Evolutionary conservation across 2,329 filamentous ascomycete species (phyloP), one percentile per base, ranked within the genome.

Genomic region (Penicillium sp.): DNA sequence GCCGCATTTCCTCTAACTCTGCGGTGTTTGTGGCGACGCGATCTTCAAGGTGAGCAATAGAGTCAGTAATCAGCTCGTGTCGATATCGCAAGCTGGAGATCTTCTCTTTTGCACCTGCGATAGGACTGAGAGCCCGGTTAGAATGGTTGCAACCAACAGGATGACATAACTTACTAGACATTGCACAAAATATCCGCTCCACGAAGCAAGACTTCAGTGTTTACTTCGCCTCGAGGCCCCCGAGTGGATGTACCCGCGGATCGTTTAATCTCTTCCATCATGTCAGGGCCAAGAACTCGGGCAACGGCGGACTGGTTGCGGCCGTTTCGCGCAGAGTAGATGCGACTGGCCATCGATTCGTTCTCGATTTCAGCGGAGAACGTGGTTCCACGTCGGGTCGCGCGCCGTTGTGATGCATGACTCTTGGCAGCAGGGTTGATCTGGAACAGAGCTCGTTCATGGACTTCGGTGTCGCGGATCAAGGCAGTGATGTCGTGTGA

Each of bases 361-460:
- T 48, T 50, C 33, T 53, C 63, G 47, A 38, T 26, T 33, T 68
- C 64, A 7, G 56, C 65, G 60, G 58, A 70, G 64, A 69, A 75
- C 50, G 65, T 73, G 20, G 74, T 78, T 43, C 71, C 73, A 50
- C 71, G 65, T 36, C 77, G 65, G 31, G 62, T 69, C 43, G 57
- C 64, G 57, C 52, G 74, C 62, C 55, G 70, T 56, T 56, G 77
- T 47, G 63, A 72, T 40, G 74, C 64, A 60, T 72, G 48, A 58
- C 67, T 35, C 3, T 75, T 74, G 4, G 70, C 75, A 0, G 86
- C 80, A 0, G 86, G 81, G 1, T 91, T 89, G 0, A 95, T 83
- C 25, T 91, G 94, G 72, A 97, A 98, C 13, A 98, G 80, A 5
- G 91, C 91, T 58, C 90, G 85, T 66, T 98, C 93, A 69, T 97